Evolutionary conservation across 768 basidiomycete genomes (phyloP).

Genomic region (Dioszegia crocea): DNA sequence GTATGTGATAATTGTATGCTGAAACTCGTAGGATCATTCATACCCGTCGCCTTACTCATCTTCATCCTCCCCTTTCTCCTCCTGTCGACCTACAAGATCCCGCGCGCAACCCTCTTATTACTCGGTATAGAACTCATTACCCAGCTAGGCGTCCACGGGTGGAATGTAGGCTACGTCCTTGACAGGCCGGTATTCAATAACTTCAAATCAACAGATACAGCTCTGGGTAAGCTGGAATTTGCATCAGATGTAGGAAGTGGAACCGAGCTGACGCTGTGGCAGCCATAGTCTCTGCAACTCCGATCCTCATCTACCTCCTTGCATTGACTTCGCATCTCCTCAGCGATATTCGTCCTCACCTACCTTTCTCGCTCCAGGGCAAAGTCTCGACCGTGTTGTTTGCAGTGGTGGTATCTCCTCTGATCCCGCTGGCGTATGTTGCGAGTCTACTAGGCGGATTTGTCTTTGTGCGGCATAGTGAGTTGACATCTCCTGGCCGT

Average conservation of each 20-base stretch:
- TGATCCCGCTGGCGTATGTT: conserved; percentile 18
- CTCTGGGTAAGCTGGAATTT: conserved; percentile 15
- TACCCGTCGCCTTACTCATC: not conserved
- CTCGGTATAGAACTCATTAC: conserved; percentile 16
- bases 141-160: conserved; percentile 4
- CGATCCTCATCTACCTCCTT: conserved; percentile 13
- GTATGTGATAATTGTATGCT: not conserved
- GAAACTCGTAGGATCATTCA: not conserved
- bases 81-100: not conserved
- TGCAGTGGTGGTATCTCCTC: conserved; percentile 11
- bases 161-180: conserved; percentile 10
- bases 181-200: not conserved
- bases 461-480: conserved; percentile 13
- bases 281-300: conserved; percentile 17
- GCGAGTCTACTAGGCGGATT: conserved; percentile 16
- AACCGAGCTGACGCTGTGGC: not conserved
- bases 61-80: not conserved
- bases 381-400: not conserved
- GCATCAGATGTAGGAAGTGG: too few relatives aligned
- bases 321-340: conserved; percentile 12
- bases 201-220: conserved; percentile 12
- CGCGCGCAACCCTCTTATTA: conserved; percentile 4
- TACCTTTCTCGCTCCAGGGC: conserved; percentile 7
- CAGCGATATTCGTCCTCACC: not conserved
- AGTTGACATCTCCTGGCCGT: too few relatives aligned